Base-by-base conservation (phyloP, 2,329 filamentous ascomycete genomes). In the Trichoderma guizhouense region DNA sequence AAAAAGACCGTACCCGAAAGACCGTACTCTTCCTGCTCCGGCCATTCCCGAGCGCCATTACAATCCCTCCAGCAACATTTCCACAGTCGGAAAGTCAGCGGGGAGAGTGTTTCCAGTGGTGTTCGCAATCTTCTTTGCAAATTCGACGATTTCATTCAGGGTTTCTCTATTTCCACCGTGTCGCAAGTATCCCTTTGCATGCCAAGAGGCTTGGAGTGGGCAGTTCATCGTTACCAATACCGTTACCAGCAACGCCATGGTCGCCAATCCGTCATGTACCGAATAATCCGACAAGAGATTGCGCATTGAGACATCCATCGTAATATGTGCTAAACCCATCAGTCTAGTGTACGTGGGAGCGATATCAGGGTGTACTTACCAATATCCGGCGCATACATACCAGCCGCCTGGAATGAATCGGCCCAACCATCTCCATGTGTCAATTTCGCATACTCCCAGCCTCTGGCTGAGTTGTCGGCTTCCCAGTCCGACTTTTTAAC, bases 231-330 rank as follows among this genome's bases (percentile, higher is more conserved):
- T 14, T n/a, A 68, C 36, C 7, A 68, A 12, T 11, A 68, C 65
- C 7, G 66, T 69, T 15, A 69, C 36, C 12, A 69, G 12, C 14
- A 69, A 21, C 30, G 66, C 55, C 66, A 69, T 69, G 21, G 66
- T 69, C 11, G 66, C 66, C 15, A 51, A 28, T 7, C 53, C 66
- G 3, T 69, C 66, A 7, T 69, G 66, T 12, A 69, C 34, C 57
- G 55, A 14, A 18, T 61, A 51, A 39, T 69, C 66, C 8, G 66
- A 69, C n/a, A 69, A 28, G 5, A 69, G 18, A 32, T 69, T 47
- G 11, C 58, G 53, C n/a, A 69, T 69, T 4, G 66, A 69, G 7
- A 69, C n/a, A 69, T 69, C 26, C 55, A 69, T 60, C 7, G 66
- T 60, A 12, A 69, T 57, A 18, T 69, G 55, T 51, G 53, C 66